Percentiles rank a stretch among this genome's conserved stretches.
Conservation (phyloP, 1,139 yeast genomes). For the Hyphopichia buzzinii region DNA sequence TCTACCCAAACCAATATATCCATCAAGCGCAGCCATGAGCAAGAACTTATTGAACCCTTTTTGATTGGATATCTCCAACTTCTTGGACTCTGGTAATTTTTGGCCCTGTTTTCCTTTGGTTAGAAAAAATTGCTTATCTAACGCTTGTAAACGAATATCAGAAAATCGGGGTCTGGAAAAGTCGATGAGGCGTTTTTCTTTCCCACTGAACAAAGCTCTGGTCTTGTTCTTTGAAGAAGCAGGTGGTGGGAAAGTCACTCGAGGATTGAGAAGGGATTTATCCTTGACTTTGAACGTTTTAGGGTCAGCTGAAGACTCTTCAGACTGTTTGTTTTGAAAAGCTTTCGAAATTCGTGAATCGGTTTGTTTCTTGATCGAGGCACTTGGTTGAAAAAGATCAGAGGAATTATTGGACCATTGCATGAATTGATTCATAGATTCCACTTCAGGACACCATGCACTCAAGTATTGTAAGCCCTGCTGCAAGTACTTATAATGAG, state of each 20-base stretch:
- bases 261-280: constrained; percentile 23
- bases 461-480: constrained; percentile 28
- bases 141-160: constrained; percentile 16
- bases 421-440: constrained; percentile 16
- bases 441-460: constrained; percentile 36
- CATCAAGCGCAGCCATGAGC: constrained; percentile 30
- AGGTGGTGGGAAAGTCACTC: constrained; percentile 32
- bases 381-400: constrained; percentile 1
- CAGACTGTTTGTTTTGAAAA: not conserved
- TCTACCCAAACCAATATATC: constrained; percentile 31
- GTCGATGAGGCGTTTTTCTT: constrained; percentile 29
- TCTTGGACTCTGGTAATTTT: constrained; percentile 12
- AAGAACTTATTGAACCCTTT: constrained; percentile 30
- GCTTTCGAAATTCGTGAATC: constrained; percentile 15
- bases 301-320: not conserved
- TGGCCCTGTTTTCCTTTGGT: constrained; percentile 23
- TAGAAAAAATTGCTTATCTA: constrained; percentile 14
- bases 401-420: constrained; percentile 5
- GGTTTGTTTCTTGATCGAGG: constrained; percentile 7
- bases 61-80: constrained; percentile 6
- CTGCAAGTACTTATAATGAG: constrained; percentile 31
- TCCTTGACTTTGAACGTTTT: constrained; percentile 5
- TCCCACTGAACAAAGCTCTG: constrained; percentile 21
- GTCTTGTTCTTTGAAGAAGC: constrained; percentile 22
- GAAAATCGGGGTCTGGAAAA: constrained; percentile 24